Percentiles rank a stretch among this genome's conserved stretches.
Conservation (phyloP, 2,329 filamentous ascomycete species). For the Trichothecium roseum region DNA sequence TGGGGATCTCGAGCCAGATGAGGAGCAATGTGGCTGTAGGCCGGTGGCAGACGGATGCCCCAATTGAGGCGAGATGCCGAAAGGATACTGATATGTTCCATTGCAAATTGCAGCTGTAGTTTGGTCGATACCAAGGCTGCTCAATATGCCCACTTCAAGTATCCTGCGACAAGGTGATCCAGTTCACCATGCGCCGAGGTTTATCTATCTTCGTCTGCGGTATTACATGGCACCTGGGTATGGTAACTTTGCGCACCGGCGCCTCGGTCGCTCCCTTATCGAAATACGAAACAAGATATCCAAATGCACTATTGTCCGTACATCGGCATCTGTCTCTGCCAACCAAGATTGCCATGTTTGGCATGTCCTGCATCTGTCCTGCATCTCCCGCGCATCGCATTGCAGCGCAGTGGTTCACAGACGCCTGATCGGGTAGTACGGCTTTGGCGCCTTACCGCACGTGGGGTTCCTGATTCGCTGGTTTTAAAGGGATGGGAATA, state of each 20-base stretch:
- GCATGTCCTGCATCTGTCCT: background rate
- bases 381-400: background rate
- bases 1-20: conserved; percentile 21
- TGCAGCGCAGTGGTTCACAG: background rate
- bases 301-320: no score
- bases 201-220: no score
- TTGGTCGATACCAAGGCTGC: background rate
- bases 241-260: no score
- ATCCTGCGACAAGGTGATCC: background rate
- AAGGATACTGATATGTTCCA: conserved; percentile 7
- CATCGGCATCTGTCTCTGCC: background rate
- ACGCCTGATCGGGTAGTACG: background rate
- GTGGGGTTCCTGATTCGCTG: conserved; percentile 6
- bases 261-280: no score
- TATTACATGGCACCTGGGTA: no score
- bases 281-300: no score
- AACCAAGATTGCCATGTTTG: background rate
- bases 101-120: no score
- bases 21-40: conserved; percentile 22
- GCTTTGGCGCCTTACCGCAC: conserved; percentile 1
- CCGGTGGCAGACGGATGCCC: background rate
- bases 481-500: background rate
- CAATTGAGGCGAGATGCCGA: conserved; percentile 1
- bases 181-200: no score
- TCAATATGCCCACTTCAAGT: background rate